phyloP scores from a whole-genome alignment of 1,139 yeast species.

The Candida tropicalis region DNA sequence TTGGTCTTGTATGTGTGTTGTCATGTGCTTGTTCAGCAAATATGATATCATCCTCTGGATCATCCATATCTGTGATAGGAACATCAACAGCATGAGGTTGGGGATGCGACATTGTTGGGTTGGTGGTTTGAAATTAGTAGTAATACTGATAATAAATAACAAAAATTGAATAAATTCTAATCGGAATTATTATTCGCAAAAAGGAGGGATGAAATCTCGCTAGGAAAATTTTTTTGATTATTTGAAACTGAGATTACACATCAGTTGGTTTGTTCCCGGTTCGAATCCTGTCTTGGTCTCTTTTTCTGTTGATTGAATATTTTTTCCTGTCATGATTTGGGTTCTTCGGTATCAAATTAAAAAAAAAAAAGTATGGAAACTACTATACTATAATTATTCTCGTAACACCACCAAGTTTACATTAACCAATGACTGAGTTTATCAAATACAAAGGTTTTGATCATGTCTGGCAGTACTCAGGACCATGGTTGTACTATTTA shows the following conservation, averaged over 20 bases:
- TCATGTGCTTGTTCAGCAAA: conserved; percentile 22
- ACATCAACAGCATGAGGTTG: conserved; percentile 49
- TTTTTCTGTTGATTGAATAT: no score
- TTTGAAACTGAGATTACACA: no score
- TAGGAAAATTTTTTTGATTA: no score
- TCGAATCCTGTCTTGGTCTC: no score
- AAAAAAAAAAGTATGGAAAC: no score
- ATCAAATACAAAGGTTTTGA: conserved; percentile 30
- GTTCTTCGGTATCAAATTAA: no score
- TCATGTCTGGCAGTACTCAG: conserved; percentile 30
- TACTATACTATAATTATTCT: no score
- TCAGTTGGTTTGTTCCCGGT: no score
- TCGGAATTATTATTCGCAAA: no score
- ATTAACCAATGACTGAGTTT: conserved; percentile 9
- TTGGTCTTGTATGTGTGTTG: not conserved
- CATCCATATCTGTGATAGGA: conserved; percentile 63
- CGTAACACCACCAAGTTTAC: no score
- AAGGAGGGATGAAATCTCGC: not conserved
- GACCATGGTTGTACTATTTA: conserved; percentile 44
- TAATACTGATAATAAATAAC: not conserved
- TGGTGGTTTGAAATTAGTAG: conserved; percentile 6
- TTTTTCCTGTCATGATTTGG: no score
- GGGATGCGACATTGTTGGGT: conserved; percentile 3
- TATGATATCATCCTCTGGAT: conserved; percentile 48
- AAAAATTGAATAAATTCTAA: conserved; percentile 4